Percentiles rank a stretch among this genome's conserved stretches.
phyloP scores from a whole-genome alignment of 1,284 basidiomycete species.

The Ustilago hordei region DNA sequence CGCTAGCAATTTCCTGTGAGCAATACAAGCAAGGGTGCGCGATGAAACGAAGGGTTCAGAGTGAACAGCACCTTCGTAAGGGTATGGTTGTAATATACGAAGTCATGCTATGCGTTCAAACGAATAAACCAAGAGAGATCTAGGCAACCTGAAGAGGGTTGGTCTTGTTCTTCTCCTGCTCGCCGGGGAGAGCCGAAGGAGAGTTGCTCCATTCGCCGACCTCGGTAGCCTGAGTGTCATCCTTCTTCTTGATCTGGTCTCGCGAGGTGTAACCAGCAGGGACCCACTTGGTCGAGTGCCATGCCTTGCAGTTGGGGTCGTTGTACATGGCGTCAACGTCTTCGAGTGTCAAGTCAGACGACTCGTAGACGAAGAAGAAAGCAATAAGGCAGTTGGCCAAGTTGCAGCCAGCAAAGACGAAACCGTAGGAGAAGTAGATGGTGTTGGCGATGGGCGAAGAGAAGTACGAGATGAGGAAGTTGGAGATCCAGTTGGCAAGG shows the following conservation, averaged over 20 bases:
- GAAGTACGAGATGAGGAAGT: conserved; percentile 82
- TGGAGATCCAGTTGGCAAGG: conserved; percentile 77
- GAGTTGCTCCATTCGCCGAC: conserved; percentile 55
- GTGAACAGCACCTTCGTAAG: not conserved
- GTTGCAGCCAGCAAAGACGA: conserved; percentile 76
- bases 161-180: conserved; percentile 57
- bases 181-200: conserved; percentile 48
- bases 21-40: not conserved
- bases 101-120: not conserved
- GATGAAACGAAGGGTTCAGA: not conserved
- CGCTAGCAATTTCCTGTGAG: not conserved
- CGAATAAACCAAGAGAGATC: not conserved
- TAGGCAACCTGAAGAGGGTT: conserved; percentile 48
- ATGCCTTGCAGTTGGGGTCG: conserved; percentile 77
- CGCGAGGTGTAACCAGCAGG: conserved; percentile 64
- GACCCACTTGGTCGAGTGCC: conserved; percentile 74
- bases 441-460: conserved; percentile 54
- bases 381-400: conserved; percentile 75
- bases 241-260: conserved; percentile 57
- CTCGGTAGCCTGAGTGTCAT: conserved; percentile 39
- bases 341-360: conserved; percentile 78
- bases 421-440: conserved; percentile 77
- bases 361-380: conserved; percentile 83
- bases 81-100: not conserved
- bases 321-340: conserved; percentile 82